These are phyloP conservation scores for Umbelopsis isabellina DNA, from an alignment of 192 early-diverging fungal species.

Conservation along the genomic window DNA sequence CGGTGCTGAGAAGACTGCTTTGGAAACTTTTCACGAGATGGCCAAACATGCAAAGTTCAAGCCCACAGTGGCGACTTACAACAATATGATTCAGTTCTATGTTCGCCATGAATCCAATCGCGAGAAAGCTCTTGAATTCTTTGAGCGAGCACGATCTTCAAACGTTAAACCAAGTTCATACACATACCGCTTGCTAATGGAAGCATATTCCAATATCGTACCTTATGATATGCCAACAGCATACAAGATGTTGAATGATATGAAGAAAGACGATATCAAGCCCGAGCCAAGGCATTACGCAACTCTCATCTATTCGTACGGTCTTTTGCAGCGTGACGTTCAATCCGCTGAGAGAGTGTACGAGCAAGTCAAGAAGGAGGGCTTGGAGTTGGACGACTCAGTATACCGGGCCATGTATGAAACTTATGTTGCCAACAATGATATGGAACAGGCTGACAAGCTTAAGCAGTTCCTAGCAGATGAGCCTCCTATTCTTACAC, in stretches of 20 bases:
- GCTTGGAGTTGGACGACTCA: constrained; percentile 48
- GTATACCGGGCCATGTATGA: constrained; percentile 63
- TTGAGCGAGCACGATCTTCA: constrained; percentile 43
- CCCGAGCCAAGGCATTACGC: constrained; percentile 57
- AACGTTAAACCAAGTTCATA: constrained; percentile 54
- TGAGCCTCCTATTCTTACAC: not conserved
- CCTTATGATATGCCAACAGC: constrained; percentile 62
- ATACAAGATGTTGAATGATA: constrained; percentile 45
- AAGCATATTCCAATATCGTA: constrained; percentile 53
- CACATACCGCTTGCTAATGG: constrained; percentile 60
- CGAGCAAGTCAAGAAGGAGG: constrained; percentile 38
- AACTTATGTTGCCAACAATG: constrained; percentile 47
- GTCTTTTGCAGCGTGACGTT: constrained; percentile 53
- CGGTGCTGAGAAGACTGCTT: constrained; percentile 53
- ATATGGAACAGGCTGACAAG: constrained; percentile 44
- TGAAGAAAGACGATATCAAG: constrained; percentile 41
- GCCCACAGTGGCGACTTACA: constrained; percentile 56
- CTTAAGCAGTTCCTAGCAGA: not conserved
- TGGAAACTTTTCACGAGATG: constrained; percentile 54
- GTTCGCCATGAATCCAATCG: constrained; percentile 57
- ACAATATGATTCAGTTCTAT: constrained; percentile 68
- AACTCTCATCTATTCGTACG: constrained; percentile 59
- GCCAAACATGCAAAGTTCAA: constrained; percentile 45
- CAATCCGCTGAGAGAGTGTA: constrained; percentile 45
- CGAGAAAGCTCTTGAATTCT: constrained; percentile 50